Base-by-base conservation (phyloP, 192 early-diverging fungal genomes). In the Gaertneriomyces semiglobifer region DNA sequence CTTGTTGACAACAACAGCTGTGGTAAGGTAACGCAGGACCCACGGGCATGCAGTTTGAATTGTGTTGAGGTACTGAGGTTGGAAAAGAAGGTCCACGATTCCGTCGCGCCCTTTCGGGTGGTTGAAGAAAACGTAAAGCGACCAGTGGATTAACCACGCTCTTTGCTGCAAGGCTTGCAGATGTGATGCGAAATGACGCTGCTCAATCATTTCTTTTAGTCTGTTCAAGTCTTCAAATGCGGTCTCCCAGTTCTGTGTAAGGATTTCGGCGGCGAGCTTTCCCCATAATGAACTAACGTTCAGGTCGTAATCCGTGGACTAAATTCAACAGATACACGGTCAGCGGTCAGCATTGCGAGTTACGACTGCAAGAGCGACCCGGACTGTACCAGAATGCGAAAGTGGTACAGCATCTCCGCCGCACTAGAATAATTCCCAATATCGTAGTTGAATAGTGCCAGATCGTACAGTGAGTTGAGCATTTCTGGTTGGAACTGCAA, bases 41-140 rank as follows among this genome's bases (percentile, higher is more conserved):
- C 94, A 96, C 48, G 96, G 96, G 65, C 93, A 96, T 4, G 93
- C 82, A 16, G 92, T 95, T 76, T 98, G 95, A 71, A 98, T 95
- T 4, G 95, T 93, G 87, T 95, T 98, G 76, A 95, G 86, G 80
- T 98, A 98, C 63, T 84, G 83, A 56, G 93, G 88, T 66, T 86
- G 81, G 74, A 97, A 82, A 80, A 96, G 93, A 70, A 95, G 84
- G 75, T 98, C 96, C 48, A 94, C 83, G 65, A 97, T 89, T 66
- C 84, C 91, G 79, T 98, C 95, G 53, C 92, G 90, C 41, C 96
- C 93, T 77, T 91, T 92, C 56, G 94, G 90, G 77, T 97, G 96
- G 82, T 96, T 96, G 80, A 98, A 97, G 83, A 95, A 97, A 44
- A 98, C 94, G 80, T 97, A 97, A 62, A 97, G 84, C 38, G 92